These are phyloP conservation scores for Trichoderma sp. DNA, from an alignment of 2,329 filamentous ascomycete species.

Conservation along the genomic window DNA sequence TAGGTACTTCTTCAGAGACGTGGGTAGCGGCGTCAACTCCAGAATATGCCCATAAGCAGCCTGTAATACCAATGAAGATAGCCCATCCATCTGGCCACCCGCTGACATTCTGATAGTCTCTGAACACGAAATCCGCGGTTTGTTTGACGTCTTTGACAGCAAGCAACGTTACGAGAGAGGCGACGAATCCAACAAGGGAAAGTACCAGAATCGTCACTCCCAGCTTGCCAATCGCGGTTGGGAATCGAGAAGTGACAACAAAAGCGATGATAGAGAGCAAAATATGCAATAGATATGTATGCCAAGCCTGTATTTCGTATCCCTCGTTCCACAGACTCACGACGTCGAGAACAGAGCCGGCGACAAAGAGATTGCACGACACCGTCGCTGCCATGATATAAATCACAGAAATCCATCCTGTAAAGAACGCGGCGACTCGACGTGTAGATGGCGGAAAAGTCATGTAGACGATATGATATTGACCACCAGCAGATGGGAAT, in stretches of 20 bases:
- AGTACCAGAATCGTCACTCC: slow-evolving; percentile 29
- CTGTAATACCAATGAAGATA: slow-evolving; percentile 28
- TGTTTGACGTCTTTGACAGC: slow-evolving; percentile 28
- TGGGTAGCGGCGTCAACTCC: slow-evolving; percentile 30
- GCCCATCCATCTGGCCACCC: slow-evolving; percentile 32
- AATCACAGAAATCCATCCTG: slow-evolving; percentile 30
- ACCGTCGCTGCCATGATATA: slow-evolving; percentile 31
- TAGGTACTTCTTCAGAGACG: slow-evolving; percentile 30
- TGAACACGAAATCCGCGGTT: slow-evolving; percentile 25
- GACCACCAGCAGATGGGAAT: slow-evolving; percentile 31
- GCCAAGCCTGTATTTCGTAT: slow-evolving; percentile 29
- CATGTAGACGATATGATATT: slow-evolving; percentile 33
- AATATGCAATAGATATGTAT: slow-evolving; percentile 31
- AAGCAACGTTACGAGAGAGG: slow-evolving; percentile 28
- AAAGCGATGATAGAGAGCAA: slow-evolving; percentile 29
- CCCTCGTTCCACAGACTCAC: slow-evolving; percentile 26
- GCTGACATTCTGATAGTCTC: slow-evolving; percentile 29
- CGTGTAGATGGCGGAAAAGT: slow-evolving; percentile 28
- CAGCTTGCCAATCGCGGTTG: slow-evolving; percentile 28
- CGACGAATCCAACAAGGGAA: slow-evolving; percentile 29
- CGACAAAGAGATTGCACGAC: slow-evolving; percentile 32
- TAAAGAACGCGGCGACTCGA: slow-evolving; percentile 30
- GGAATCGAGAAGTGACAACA: slow-evolving; percentile 26
- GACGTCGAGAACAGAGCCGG: slow-evolving; percentile 29
- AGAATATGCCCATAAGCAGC: slow-evolving; percentile 30